Base-by-base conservation (phyloP, 73 alveolate genomes). In the Paramecium octaurelia region DNA sequence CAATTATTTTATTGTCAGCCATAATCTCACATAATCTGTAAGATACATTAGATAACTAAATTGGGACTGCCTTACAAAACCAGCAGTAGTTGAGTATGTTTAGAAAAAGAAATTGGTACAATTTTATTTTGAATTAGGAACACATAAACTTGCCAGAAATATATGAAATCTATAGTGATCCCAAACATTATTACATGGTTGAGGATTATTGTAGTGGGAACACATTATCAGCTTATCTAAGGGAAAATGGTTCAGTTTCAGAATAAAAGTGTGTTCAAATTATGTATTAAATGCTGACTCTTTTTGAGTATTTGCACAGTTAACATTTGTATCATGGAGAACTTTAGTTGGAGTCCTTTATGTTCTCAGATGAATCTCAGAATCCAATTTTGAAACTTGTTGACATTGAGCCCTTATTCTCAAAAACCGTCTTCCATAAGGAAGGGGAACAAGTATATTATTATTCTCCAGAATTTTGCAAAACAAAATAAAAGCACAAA, bases 371-470 rank as follows among this genome's bases (percentile, higher is more conserved):
- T 54, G 60, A 48, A 48, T 35, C 90, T 42, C 42, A 31, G 18
- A 64, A 80, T 23, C 43, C 31, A 11, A 20, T 44, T 9, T 20
- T 80, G 23, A 80, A 80, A 44, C 29, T 80, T 2, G 43, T 46
- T 44, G 91, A 80, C 24, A 27, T 77, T 27, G 42, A 77, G 8
- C 90, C 90, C n/a, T 68, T 77, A 42, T 77, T 77, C 46, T 58
- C 42, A 20, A 77, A 77, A 77, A 27, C 34, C 4, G 24, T 14
- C 16, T 8, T 31, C 11, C 68, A 42, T 9, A 42, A 38, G 18
- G 48, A 38, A 21, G 42, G 31, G 57, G 57, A 70, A 11, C 11
- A 70, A 70, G 27, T 16, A 38, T 42, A 16, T 20, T 18, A 42
- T 42, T 77, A 20, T 38, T 77, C 90, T 8, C 90, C 90, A 31